Evolutionary conservation across 139 green algal genomes (phyloP), one percentile per base, ranked within the genome.

Genomic region (Yamagishiella unicocca): DNA sequence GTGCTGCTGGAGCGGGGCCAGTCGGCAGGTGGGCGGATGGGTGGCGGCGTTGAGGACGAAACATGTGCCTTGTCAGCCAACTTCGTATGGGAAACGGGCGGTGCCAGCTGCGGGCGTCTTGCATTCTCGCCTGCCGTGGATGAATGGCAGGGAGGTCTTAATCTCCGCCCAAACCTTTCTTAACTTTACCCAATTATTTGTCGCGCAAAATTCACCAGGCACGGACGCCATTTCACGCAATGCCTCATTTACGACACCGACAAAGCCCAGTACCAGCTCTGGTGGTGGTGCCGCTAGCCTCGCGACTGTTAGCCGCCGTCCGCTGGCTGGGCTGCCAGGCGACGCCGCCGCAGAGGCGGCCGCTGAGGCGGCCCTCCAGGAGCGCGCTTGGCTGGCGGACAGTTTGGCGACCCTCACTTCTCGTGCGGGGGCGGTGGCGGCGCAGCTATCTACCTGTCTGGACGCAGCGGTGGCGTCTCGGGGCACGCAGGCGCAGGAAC

Each of bases 311-410:
- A 76, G 68, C 70, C 70, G 70, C 40, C 70, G 42, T 12, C 38
- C 70, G 40, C 38, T 78, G 40, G 40, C 40, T 10, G 27, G 6
- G 33, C 72, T 43, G 29, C 25, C n/a, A 5, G 42, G 45, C 10
- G 72, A 58, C 29, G 43, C 12, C 22, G 45, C 74, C 12, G 72
- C 62, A 33, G 9, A n/a, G n/a, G n/a, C n/a, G n/a, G n/a, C n/a
- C 38, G 38, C 77, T 25, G 77, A 84, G 37, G 77, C 77, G 22
- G 77, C 58, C 7, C 37, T 43, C 9, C 40, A 37, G 38, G 40
- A 85, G 61, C 78, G 58, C 40, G 61, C 40, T 2, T 85, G 78
- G 78, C 58, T 85, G 37, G 40, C 61, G 1, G 78, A 85, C 78
- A 64, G 42, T 42, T 61, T 85, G 31, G 10, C 31, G 1, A 9